A percentile compares a stretch with the other conserved stretches of the same genome.
phyloP scores from a whole-genome alignment of 1,284 basidiomycete species.

The Schizopora paradoxa region DNA sequence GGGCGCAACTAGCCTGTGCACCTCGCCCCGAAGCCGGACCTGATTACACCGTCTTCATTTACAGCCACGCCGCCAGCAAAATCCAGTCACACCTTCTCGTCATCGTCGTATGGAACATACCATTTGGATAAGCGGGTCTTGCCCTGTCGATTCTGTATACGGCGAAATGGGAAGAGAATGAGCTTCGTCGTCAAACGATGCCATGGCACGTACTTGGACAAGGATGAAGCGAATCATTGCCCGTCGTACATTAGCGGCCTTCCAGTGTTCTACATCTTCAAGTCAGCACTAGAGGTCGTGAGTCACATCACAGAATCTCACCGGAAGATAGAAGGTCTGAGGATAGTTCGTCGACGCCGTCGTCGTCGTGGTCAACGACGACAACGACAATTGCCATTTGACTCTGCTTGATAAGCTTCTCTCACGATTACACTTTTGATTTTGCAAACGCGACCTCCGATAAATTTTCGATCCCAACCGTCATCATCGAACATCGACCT shows the following conservation, averaged over 20 bases:
- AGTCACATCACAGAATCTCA: no score
- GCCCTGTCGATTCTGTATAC: constrained; percentile 85
- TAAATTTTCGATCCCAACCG: no score
- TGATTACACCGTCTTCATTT: constrained; percentile 28
- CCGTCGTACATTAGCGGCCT: neutral
- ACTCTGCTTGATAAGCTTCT: no score
- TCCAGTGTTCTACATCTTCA: neutral
- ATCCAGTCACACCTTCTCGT: constrained; percentile 68
- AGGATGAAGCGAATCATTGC: constrained; percentile 91
- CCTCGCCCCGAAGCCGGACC: constrained; percentile 90
- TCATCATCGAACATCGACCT: no score
- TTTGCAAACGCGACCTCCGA: no score
- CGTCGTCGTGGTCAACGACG: no score
- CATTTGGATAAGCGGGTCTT: constrained; percentile 97
- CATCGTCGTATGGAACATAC: constrained; percentile 94
- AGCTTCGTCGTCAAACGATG: neutral
- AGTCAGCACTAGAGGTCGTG: neutral
- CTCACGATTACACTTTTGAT: no score
- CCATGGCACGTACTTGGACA: constrained; percentile 63
- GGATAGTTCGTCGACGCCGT: no score
- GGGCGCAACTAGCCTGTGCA: constrained; percentile 93
- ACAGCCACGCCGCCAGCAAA: constrained; percentile 9
- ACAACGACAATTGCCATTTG: no score
- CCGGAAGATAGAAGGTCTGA: no score
- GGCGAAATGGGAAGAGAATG: neutral